Base-by-base conservation (phyloP, 129 eudicot genomes). In the Rutidosis leptorrhynchoides region DNA sequence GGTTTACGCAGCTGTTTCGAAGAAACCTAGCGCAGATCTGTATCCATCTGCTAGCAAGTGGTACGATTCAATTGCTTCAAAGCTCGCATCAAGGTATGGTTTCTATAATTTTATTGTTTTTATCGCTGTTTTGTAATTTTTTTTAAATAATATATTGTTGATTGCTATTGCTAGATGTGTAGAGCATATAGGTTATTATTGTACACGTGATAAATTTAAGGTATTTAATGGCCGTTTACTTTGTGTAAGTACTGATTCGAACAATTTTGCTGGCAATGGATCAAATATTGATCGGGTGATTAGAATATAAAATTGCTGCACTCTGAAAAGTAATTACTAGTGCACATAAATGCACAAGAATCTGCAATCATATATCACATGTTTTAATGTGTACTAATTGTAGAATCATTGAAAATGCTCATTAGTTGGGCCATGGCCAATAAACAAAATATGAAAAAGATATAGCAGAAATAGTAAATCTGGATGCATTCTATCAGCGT, bases 1-100 rank as follows among this genome's bases (percentile, higher is more conserved):
- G 86, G 97, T 94, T 10, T 94, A 80, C 40, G 97, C 90, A 0
- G 84, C 92, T 53, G 80, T 89, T 40, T 46, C 16, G 67, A 82
- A 65, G 76, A 80, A 84, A 65, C 97, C 97, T 0, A 76, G 83
- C 16, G 69, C 73, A 17, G 93, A 83, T 69, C 77, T 77, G 3
- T 94, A 80, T 80, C 86, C 99, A 8, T 84, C 76, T 75, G 99
- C 92, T 29, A 77, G 90, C 80, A 69, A 82, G 83, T 94, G 99
- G 99, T 94, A 78, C 62, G 74, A 68, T 7, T 37, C 78, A 42
- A 81, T 94, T 40, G 76, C 77, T 17, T 32, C 84, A 4, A 70
- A 83, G 52, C 87, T 94, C 9, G 82, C 86, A 11, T 1, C 84
- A 58, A 89, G 99, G 97, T 87, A 17, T 58, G 68, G 51, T 32